Base-by-base conservation (phyloP, 208 protist genomes). In the Porcisia deanei region DNA sequence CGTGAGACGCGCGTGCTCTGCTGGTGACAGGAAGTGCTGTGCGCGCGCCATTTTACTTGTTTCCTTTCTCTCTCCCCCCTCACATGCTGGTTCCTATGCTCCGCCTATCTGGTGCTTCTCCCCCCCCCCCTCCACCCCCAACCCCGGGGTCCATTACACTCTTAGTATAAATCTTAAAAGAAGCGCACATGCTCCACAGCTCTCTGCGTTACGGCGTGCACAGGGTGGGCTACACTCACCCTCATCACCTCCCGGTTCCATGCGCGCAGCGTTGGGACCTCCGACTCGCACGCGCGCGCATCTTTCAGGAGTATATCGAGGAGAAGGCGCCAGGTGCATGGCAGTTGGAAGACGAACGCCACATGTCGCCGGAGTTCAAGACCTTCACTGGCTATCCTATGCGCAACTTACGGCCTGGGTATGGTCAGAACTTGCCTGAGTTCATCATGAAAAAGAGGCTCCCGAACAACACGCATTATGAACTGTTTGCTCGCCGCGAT, bases 281-380 rank as follows among this genome's bases (percentile, higher is more conserved):
- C 55, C 85, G 94, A 34, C 83, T 96, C 12, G 88, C 94, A 9
- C 83, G 87, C 14, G 94, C 94, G 2, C 87, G 92, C 54, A 94
- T 97, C 66, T 97, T 96, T 67, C 85, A 96, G 71, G 91, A 97
- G 82, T 96, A 97, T 83, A 93, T 97, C 60, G 91, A 97, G 72
- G 88, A 95, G 72, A 94, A 92, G 68, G 91, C 89, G 0, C 92
- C 92, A 0, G 94, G 91, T 5, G 85, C 89, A 60, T 97, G 94
- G 92, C 94, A 97, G 79, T 77, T 97, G 39, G 94, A 97, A 79
- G 94, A 97, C 72, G 92, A 97, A 72, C 89, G 92, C 0, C 91
- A 95, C 79, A 91, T 97, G 88, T 95, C 91, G 22, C 94, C 94
- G 3, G 91, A 96, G 84, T 96, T 96, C 71, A 79, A 91, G 75